phyloP scores from a whole-genome alignment of 225 moss, liverwort and hornwort genomes.

The Climacium dendroides region DNA sequence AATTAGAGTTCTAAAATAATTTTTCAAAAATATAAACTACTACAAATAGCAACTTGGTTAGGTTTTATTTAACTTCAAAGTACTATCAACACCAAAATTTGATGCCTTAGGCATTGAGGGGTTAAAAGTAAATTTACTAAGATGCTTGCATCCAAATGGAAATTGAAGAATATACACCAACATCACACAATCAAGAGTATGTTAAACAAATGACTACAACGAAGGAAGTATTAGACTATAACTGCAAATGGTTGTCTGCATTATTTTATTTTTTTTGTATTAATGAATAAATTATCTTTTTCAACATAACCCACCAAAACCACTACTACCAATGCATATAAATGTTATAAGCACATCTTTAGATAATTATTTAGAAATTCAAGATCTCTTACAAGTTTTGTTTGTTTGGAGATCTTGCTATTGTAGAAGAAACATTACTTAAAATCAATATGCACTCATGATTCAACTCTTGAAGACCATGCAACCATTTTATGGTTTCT shows the following conservation, averaged over 20 bases:
- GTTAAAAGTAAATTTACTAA: too few species aligned
- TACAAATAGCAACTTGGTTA: too few species aligned
- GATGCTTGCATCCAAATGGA: not conserved
- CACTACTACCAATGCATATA: too few species aligned
- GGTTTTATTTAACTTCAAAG: too few species aligned
- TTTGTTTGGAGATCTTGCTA: not conserved
- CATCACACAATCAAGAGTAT: not conserved
- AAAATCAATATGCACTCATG: fast-evolving
- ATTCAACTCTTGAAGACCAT: fast-evolving
- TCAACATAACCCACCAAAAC: not conserved
- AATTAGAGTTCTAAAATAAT: too few species aligned
- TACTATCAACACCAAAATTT: too few species aligned
- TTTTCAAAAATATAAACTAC: too few species aligned
- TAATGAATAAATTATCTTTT: not conserved
- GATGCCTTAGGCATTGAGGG: too few species aligned
- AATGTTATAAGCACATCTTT: not conserved
- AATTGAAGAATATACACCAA: not conserved
- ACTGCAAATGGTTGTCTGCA: not conserved
- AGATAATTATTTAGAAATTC: not conserved
- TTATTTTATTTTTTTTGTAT: not conserved
- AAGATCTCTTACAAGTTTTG: not conserved
- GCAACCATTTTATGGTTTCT: not conserved
- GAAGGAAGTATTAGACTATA: not conserved
- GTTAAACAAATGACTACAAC: not conserved
- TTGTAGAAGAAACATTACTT: not conserved